A percentile compares a stretch with the other conserved stretches of the same genome.
Conservation (phyloP, 2,329 filamentous ascomycete genomes). For the Epicoccum sorghinum region DNA sequence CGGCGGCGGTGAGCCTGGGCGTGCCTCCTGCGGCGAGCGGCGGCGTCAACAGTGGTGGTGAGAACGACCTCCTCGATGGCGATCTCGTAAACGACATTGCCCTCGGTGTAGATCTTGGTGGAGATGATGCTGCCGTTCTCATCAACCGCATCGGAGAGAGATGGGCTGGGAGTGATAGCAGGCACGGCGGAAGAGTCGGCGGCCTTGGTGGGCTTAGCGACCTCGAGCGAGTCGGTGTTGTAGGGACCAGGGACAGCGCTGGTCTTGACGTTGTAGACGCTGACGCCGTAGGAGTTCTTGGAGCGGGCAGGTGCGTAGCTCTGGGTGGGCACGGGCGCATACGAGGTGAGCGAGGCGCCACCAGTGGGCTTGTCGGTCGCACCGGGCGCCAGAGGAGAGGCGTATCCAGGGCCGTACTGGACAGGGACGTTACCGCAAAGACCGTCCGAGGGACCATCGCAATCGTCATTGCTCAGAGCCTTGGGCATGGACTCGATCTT, state of each 20-base stretch:
- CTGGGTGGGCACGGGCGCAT: conserved; percentile 40
- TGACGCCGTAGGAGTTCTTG: conserved; percentile 44
- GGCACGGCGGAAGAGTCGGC: conserved; percentile 23
- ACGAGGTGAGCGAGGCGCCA: conserved; percentile 21
- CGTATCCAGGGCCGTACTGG: conserved; percentile 53
- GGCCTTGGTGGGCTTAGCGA: conserved; percentile 12
- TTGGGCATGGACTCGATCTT: conserved; percentile 63
- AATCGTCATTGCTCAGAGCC: conserved; percentile 64
- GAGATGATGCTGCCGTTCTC: conserved; percentile 36
- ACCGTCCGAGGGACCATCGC: conserved; percentile 58
- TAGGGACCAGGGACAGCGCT: not conserved
- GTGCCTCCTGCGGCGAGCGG: conserved; percentile 34
- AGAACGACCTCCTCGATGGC: conserved; percentile 53
- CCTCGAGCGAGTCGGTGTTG: conserved; percentile 15
- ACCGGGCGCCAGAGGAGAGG: conserved; percentile 36
- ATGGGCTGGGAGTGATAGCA: conserved; percentile 31
- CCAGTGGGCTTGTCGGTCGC: conserved; percentile 30
- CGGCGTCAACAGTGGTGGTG: conserved; percentile 47
- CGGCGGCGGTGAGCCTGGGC: conserved; percentile 29
- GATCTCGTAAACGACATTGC: conserved; percentile 53
- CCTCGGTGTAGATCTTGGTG: conserved; percentile 52
- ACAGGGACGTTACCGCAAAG: conserved; percentile 71
- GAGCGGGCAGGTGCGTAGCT: conserved; percentile 40
- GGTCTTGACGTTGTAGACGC: conserved; percentile 34
- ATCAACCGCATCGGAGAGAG: conserved; percentile 12